These are phyloP conservation scores for Ceratorhiza oryzae-sativae DNA, from an alignment of 1,284 basidiomycete genomes.

Conservation along the genomic window DNA sequence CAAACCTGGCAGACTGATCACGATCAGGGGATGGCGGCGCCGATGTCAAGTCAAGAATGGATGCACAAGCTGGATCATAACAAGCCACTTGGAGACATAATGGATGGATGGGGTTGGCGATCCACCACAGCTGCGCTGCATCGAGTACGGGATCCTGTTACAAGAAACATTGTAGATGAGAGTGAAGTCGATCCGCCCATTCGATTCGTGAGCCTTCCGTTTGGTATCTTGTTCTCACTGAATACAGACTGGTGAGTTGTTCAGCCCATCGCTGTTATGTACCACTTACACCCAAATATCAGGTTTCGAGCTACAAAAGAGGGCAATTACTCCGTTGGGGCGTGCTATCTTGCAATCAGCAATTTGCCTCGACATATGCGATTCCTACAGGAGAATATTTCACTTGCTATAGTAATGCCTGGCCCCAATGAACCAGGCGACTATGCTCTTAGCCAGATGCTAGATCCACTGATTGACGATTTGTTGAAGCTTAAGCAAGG, in stretches of 20 bases:
- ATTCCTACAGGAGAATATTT: conserved; percentile 12
- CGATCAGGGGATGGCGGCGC: not conserved
- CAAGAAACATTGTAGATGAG: not conserved
- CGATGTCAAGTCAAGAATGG: not conserved
- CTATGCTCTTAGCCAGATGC: conserved; percentile 25
- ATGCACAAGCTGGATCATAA: conserved; percentile 7
- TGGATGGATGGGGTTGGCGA: conserved; percentile 1
- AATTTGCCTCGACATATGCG: conserved; percentile 26
- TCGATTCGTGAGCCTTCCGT: conserved; percentile 5
- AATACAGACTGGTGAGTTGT: conserved; percentile 2
- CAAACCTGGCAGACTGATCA: conserved; percentile 5
- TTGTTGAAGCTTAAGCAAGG: conserved; percentile 15
- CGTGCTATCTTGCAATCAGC: conserved; percentile 3
- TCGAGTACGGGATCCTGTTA: not conserved
- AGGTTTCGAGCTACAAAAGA: conserved; percentile 17
- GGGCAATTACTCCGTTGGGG: conserved; percentile 3
- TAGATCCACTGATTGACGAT: conserved; percentile 16
- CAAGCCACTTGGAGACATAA: not conserved
- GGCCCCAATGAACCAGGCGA: conserved; percentile 17
- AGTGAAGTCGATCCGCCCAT: not conserved
- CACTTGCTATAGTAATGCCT: not conserved
- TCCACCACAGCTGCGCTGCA: not conserved
- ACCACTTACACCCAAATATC: not conserved
- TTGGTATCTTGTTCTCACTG: not conserved
- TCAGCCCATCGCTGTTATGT: not conserved